Evolutionary conservation across 768 basidiomycete species (phyloP).

Genomic region (Leccinum pellstonianum): DNA sequence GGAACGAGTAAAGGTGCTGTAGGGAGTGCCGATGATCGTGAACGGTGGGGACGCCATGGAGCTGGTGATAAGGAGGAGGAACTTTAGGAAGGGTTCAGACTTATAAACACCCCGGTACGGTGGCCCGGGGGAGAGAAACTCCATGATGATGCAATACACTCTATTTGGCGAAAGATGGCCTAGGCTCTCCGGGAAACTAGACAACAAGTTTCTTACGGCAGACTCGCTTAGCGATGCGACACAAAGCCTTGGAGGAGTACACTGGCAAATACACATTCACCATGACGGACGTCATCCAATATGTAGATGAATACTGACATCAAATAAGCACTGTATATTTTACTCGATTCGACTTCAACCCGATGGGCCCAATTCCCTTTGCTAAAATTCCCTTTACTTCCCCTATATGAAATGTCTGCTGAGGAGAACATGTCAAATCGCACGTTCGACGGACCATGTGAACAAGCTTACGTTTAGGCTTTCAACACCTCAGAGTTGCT

Average conservation of each 20-base stretch:
- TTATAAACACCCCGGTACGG: constrained; percentile 5
- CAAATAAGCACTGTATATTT: background rate
- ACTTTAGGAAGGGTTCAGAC: background rate
- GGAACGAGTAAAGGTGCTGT: constrained; percentile 34
- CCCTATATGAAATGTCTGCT: background rate
- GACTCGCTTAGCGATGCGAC: background rate
- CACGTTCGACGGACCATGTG: background rate
- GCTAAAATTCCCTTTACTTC: background rate
- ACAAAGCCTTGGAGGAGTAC: no score
- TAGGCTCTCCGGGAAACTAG: background rate
- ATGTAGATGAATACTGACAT: background rate
- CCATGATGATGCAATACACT: background rate
- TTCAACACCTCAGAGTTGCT: constrained; percentile 1
- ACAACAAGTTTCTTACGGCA: background rate
- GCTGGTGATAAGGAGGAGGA: background rate
- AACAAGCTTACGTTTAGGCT: constrained; percentile 1
- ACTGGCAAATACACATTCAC: background rate
- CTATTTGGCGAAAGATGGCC: background rate
- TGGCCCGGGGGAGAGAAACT: background rate
- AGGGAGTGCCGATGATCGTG: constrained; percentile 34
- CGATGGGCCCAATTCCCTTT: background rate
- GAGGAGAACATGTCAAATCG: background rate
- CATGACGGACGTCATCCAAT: background rate
- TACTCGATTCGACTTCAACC: background rate
- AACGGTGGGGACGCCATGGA: constrained; percentile 22